Base-by-base conservation (phyloP, 495 filamentous ascomycete species). In the Annulohypoxylon moriforme region DNA sequence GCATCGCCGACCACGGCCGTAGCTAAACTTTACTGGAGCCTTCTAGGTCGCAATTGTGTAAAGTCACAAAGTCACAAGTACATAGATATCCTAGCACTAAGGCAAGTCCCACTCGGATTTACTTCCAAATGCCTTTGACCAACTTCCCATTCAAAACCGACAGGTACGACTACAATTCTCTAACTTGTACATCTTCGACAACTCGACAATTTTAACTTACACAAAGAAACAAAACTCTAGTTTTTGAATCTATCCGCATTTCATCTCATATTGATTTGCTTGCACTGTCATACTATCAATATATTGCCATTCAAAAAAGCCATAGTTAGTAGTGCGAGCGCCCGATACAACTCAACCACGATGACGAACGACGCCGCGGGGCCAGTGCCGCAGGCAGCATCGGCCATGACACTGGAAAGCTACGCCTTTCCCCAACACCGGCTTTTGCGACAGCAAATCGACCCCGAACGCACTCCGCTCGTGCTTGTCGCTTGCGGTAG, bases 401-500 rank as follows among this genome's bases (percentile, higher is more conserved):
- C 75, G 46, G 47, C 47, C 20, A 75, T 75, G 71, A 80, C 77
- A 4, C 74, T 82, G 60, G 72, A 63, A 81, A 89, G 73, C 63
- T 97, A 97, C 81, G 82, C 76, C 59, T 96, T 97, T 74, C 94
- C 94, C 2, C 83, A 85, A 36, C 76, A 88, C 44, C 89, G 93
- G 57, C 81, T 97, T 29, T 88, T 87, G 80, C 87, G 83, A 56
- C 86, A 83, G n/a, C 90, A 95, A 81, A 83, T 81, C 24, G 85
- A 93, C 69, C 80, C 89, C 7, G 85, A 85, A 46, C 93, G 91
- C 81, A 95, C 86, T 1, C 94, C 93, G 0, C 81, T 97, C 5
- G 87, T 96, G 11, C 85, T 97, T 42, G 91, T 98, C 42, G 92
- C 94, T 36, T 97, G 94, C 79, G 95, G 95, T 40, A 95, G 92